Percentiles rank a stretch among this genome's conserved stretches.
Conservation (phyloP, 495 filamentous ascomycete species). For the Lophiotrema nucula region DNA sequence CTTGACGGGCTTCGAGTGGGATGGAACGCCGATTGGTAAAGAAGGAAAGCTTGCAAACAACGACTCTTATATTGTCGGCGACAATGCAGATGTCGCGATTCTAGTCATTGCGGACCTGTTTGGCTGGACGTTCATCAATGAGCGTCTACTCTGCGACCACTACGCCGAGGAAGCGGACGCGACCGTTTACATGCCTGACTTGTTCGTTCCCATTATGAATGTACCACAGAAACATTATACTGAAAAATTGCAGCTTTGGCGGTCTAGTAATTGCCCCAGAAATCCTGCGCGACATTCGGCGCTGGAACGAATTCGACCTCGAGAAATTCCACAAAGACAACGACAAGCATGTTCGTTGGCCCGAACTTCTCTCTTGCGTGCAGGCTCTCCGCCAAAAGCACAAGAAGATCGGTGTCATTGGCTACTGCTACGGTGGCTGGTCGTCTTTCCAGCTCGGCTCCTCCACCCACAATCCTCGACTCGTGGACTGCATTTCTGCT, state of each 20-base stretch:
- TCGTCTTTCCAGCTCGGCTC: not conserved
- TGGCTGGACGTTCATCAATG: conserved; percentile 48
- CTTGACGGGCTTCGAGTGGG: conserved; percentile 34
- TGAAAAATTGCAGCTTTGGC: not conserved
- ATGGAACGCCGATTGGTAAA: conserved; percentile 31
- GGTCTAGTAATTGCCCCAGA: not conserved
- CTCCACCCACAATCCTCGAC: not conserved
- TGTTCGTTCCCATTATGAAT: not conserved
- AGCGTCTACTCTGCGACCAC: conserved; percentile 6
- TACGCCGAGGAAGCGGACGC: conserved; percentile 5
- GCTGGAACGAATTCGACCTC: not conserved
- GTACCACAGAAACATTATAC: not conserved
- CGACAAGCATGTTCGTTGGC: not conserved
- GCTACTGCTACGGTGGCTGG: conserved; percentile 6
- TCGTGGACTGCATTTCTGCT: not conserved
- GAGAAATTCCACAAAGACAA: not conserved
- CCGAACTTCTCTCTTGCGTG: not conserved
- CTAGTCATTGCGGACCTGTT: conserved; percentile 50
- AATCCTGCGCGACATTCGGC: not conserved
- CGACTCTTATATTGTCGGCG: conserved; percentile 34
- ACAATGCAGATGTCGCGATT: conserved; percentile 42
- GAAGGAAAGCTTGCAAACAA: conserved; percentile 29
- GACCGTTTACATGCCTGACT: conserved; percentile 16
- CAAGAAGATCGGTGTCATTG: not conserved
- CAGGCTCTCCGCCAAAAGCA: not conserved